These are phyloP conservation scores for Linderniella brevidens DNA, from an alignment of 257 asterid genomes.

Conservation along the genomic window DNA sequence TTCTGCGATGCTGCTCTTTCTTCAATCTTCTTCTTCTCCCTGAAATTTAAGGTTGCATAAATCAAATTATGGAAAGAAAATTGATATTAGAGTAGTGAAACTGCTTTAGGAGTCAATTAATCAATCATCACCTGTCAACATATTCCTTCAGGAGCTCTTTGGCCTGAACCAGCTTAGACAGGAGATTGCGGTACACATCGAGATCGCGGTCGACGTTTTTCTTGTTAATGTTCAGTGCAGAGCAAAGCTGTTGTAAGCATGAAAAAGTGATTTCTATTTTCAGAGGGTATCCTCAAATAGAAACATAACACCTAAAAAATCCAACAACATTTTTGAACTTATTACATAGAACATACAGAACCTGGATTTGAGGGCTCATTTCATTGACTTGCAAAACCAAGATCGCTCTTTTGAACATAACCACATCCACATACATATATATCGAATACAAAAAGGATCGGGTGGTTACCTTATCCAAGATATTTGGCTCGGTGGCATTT, in stretches of 20 bases:
- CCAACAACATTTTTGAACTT: too few relatives aligned
- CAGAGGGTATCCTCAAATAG: too few relatives aligned
- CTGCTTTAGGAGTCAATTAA: conserved; percentile 2
- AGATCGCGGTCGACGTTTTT: conserved; percentile 93
- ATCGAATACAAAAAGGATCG: too few relatives aligned
- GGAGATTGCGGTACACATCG: conserved; percentile 87
- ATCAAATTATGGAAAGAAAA: neutral
- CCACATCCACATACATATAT: too few relatives aligned
- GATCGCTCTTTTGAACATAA: too few relatives aligned
- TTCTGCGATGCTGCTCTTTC: conserved; percentile 39
- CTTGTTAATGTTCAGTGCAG: conserved; percentile 72
- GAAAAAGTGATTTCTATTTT: too few relatives aligned
- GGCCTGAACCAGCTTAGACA: conserved; percentile 95
- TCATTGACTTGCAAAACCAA: too few relatives aligned
- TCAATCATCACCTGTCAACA: conserved; percentile 61
- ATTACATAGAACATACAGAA: too few relatives aligned
- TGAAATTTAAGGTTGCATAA: conserved; percentile 11
- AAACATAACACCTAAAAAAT: too few relatives aligned
- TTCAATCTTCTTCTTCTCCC: conserved; percentile 87
- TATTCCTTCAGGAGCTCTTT: conserved; percentile 86
- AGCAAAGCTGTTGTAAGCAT: conserved; percentile 40
- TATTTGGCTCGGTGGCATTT: conserved; percentile 70
- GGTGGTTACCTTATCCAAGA: conserved; percentile 52
- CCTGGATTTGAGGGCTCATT: too few relatives aligned
- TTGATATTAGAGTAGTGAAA: neutral